Evolutionary conservation across 2,329 filamentous ascomycete species (phyloP), one percentile per base, ranked within the genome.

Genomic region (Colletotrichum australisinense): DNA sequence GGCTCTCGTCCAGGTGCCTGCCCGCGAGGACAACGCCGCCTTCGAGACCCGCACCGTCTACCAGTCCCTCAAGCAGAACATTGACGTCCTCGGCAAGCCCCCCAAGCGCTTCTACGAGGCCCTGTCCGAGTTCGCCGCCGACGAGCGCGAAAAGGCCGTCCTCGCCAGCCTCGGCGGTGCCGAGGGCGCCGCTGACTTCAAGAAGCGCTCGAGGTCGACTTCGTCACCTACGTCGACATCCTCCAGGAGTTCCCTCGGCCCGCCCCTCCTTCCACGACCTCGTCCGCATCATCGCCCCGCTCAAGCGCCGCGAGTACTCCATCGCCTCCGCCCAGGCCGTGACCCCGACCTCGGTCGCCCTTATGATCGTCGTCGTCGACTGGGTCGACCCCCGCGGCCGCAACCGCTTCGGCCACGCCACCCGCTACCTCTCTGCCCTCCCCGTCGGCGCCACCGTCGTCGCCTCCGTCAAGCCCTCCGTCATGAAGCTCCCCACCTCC

Each of bases 221-320:
- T 93, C 3, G 84, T 95, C 81, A 98, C 95, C 30, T 99, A 93
- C 81, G 95, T 95, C 53, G 97, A 99, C 79, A 88, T 99, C 46
- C 88, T 99, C 26, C 89, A 95, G 64, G 95, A 98, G 83, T 98
- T 97, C 88, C 88, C 89, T 98, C 96, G 62, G 97, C 97, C 1
- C 95, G 93, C 78, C 97, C 96, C 6, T 88, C 87, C 73, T 97
- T 98, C 91, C 91, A 95, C 80, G 95, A 98, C 78, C 93, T 99
- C 70, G 90, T 94, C 75, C 93, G 92, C 79, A 95, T 99, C 74
- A 93, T 99, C 76, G 90, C 89, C 76, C 96, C 97, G 14, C 92
- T 98, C 87, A 99, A 99, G 90, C 94, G 97, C 74, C 91, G 97
- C 79, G 97, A 99, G 85, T 99, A 99, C 89, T 98, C 95, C n/a